phyloP scores from a whole-genome alignment of 2,329 filamentous ascomycete genomes.

The Escovopsis sp. region DNA sequence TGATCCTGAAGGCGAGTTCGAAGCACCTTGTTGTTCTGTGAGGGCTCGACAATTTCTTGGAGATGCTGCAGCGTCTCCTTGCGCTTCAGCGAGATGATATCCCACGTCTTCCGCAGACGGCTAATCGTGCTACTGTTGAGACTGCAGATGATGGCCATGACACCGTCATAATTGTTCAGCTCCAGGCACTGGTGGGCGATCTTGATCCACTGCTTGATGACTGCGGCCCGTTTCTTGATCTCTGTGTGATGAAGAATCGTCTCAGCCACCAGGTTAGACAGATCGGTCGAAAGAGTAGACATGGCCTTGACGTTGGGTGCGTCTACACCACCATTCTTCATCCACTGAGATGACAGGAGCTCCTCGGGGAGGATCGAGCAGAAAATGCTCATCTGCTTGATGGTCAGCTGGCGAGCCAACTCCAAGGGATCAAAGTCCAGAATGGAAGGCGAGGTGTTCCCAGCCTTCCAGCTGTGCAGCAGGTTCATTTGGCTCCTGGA shows the following conservation, averaged over 20 bases:
- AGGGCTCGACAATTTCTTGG: slow-evolving; percentile 73
- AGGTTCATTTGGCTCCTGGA: slow-evolving; percentile 62
- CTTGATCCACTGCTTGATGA: slow-evolving; percentile 98
- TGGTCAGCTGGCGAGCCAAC: slow-evolving; percentile 77
- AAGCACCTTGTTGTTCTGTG: slow-evolving; percentile 80
- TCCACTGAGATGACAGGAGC: slow-evolving; percentile 84
- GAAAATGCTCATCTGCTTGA: slow-evolving; percentile 85
- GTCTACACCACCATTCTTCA: slow-evolving; percentile 65
- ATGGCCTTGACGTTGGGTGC: slow-evolving; percentile 88
- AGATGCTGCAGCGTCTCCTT: slow-evolving; percentile 66
- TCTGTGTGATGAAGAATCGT: slow-evolving; percentile 82
- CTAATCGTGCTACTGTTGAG: slow-evolving; percentile 84
- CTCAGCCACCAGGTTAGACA: slow-evolving; percentile 85
- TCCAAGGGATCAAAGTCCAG: slow-evolving; percentile 87
- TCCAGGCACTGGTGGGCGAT: slow-evolving; percentile 75
- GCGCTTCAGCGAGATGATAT: slow-evolving; percentile 68
- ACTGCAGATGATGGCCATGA: slow-evolving; percentile 95
- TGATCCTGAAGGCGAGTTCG: slow-evolving; percentile 72
- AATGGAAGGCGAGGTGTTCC: slow-evolving; percentile 55
- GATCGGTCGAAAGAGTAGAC: slow-evolving; percentile 80
- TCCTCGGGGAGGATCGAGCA: slow-evolving; percentile 87
- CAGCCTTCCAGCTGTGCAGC: slow-evolving; percentile 60
- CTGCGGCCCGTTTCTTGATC: slow-evolving; percentile 74
- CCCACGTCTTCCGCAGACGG: slow-evolving; percentile 84
- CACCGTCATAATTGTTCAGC: slow-evolving; percentile 85